phyloP scores from a whole-genome alignment of 2,329 filamentous ascomycete genomes.

The Cryoendolithus antarcticus region DNA sequence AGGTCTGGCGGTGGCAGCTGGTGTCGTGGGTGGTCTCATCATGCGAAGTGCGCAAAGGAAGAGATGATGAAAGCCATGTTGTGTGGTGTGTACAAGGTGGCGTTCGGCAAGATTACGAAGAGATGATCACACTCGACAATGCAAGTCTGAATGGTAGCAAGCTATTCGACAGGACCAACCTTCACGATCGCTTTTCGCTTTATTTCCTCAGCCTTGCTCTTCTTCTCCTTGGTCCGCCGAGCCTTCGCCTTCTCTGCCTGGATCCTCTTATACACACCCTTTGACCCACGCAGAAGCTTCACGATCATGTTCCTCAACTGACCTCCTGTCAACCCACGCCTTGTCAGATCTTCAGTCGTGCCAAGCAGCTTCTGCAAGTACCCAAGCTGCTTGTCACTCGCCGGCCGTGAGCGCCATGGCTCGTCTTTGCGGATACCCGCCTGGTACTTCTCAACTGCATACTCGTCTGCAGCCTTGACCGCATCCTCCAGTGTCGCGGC shows the following conservation, averaged over 20 bases:
- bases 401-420: slow-evolving; percentile 56
- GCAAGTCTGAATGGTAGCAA: too few species aligned
- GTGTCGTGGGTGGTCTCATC: slow-evolving; percentile 80
- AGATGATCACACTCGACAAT: too few species aligned
- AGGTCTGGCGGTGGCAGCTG: slow-evolving; percentile 81
- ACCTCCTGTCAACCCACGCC: slow-evolving; percentile 58
- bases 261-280: slow-evolving; percentile 42
- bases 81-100: too few species aligned
- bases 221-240: slow-evolving; percentile 32
- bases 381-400: slow-evolving; percentile 49
- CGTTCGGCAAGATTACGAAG: too few species aligned
- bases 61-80: slow-evolving; percentile 8
- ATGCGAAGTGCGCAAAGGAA: slow-evolving; percentile 51
- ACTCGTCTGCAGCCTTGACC: slow-evolving; percentile 71
- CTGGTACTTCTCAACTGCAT: slow-evolving; percentile 19
- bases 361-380: slow-evolving; percentile 56
- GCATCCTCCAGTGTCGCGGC: slow-evolving; percentile 58
- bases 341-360: slow-evolving; percentile 41
- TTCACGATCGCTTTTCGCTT: slow-evolving; percentile 30
- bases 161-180: slow-evolving; percentile 32
- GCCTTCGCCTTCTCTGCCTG: slow-evolving; percentile 22
- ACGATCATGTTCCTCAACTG: slow-evolving; percentile 84
- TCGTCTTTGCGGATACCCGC: slow-evolving; percentile 49
- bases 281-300: slow-evolving; percentile 73
- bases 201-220: slow-evolving; percentile 28